Evolutionary conservation across 1,284 basidiomycete genomes (phyloP).

Genomic region (Jaminaea rosea): DNA sequence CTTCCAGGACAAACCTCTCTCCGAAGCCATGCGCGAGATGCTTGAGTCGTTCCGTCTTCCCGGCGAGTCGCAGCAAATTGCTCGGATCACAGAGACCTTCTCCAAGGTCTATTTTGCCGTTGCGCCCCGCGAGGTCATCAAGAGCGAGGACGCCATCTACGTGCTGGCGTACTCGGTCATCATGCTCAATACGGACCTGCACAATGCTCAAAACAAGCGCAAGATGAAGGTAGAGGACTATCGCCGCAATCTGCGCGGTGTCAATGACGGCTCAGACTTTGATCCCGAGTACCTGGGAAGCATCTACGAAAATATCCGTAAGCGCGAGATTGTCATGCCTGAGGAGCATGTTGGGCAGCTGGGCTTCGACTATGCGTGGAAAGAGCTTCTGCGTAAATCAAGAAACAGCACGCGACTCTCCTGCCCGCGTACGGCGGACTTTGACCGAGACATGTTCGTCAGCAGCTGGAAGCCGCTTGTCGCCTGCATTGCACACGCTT

Average conservation of each 20-base stretch:
- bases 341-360: conserved; percentile 95
- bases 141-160: conserved; percentile 84
- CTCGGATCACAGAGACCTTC: conserved; percentile 88
- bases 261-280: conserved; percentile 81
- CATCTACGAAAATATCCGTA: conserved; percentile 89
- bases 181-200: conserved; percentile 95
- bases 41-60: conserved; percentile 90
- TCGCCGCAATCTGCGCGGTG: conserved; percentile 79
- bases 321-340: conserved; percentile 91
- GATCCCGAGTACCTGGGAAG: conserved; percentile 71
- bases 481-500: conserved; percentile 55
- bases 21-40: conserved; percentile 88
- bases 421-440: conserved; percentile 65
- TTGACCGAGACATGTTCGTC: conserved; percentile 89
- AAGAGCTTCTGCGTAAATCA: conserved; percentile 76
- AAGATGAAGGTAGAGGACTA: conserved; percentile 95
- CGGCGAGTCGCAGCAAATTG: conserved; percentile 89
- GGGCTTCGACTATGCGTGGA: conserved; percentile 99
- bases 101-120: conserved; percentile 82
- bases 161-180: conserved; percentile 92
- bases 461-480: conserved; percentile 83
- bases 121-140: conserved; percentile 72
- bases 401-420: conserved; percentile 71
- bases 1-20: conserved; percentile 81
- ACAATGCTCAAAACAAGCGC: conserved; percentile 97